Evolutionary conservation across 768 basidiomycete genomes (phyloP).

Genomic region (Stropharia rugosoannulata): DNA sequence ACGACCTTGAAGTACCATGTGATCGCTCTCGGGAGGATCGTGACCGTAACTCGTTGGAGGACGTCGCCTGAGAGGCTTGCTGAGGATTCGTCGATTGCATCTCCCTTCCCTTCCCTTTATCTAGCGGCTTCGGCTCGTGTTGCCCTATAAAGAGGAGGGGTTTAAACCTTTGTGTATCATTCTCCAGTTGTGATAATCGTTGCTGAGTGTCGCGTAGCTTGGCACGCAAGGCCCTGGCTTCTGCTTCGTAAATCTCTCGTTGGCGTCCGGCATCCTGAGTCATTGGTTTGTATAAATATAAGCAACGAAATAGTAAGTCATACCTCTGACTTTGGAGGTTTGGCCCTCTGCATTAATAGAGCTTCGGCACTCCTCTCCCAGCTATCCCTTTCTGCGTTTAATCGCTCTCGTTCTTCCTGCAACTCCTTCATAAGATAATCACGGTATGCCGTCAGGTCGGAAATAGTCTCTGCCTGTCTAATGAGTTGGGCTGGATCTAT

Average conservation of each 20-base stretch:
- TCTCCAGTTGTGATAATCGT: constrained; percentile 56
- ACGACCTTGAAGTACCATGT: constrained; percentile 2
- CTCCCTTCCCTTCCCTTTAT: constrained; percentile 23
- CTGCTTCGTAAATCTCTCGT: constrained; percentile 49
- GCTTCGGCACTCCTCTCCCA: constrained; percentile 73
- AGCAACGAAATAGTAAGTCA: constrained; percentile 14
- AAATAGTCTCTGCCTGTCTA: constrained; percentile 63
- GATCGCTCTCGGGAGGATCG: constrained; percentile 12
- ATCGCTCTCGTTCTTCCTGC: constrained; percentile 58
- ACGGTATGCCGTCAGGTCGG: constrained; percentile 53
- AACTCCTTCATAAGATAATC: constrained; percentile 52
- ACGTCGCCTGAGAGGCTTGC: not conserved
- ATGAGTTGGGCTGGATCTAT: constrained; percentile 46
- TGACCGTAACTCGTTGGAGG: not conserved
- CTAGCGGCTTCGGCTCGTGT: constrained; percentile 16
- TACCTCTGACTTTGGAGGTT: constrained; percentile 46
- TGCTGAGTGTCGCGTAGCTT: constrained; percentile 62
- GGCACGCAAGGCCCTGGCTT: constrained; percentile 59
- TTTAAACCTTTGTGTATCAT: constrained; percentile 62
- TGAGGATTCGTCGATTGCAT: not conserved
- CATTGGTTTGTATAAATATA: constrained; percentile 6
- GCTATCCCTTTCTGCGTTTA: constrained; percentile 60
- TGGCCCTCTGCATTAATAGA: constrained; percentile 50
- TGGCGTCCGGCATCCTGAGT: constrained; percentile 56
- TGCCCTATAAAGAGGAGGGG: constrained; percentile 72